These are phyloP conservation scores for Arctium minus DNA, from an alignment of 129 eudicot species.

Conservation along the genomic window DNA sequence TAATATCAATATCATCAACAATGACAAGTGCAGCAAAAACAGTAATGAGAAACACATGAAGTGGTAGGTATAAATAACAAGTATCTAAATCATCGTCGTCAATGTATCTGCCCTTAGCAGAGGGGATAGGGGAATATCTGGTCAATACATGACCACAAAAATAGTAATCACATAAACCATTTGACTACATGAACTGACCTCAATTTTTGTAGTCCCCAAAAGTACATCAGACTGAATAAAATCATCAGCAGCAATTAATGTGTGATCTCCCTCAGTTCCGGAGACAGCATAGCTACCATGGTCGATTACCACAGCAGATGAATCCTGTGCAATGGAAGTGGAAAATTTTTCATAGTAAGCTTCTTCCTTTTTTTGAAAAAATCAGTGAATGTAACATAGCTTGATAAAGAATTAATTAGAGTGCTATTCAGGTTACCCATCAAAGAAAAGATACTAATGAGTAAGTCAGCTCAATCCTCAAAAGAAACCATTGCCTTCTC, in stretches of 20 bases:
- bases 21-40: no score
- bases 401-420: background rate
- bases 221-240: slow-evolving; percentile 42
- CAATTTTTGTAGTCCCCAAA: slow-evolving; percentile 44
- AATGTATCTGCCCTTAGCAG: background rate
- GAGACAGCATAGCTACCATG: slow-evolving; percentile 55
- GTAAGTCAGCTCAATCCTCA: slow-evolving; percentile 13
- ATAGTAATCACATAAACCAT: background rate
- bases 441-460: background rate
- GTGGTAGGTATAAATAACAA: no score
- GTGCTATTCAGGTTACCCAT: background rate
- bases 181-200: slow-evolving; percentile 34
- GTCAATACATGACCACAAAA: background rate
- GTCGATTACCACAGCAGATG: slow-evolving; percentile 53
- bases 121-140: background rate
- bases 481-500: background rate
- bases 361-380: background rate
- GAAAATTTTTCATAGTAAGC: background rate
- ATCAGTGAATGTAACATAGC: background rate
- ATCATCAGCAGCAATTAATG: slow-evolving; percentile 53
- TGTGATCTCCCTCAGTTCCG: slow-evolving; percentile 52
- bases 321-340: slow-evolving; percentile 22
- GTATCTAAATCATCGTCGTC: background rate
- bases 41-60: no score
- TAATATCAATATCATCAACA: no score